phyloP scores from a whole-genome alignment of 148 eudicot species.

The Rhododendron henanense region DNA sequence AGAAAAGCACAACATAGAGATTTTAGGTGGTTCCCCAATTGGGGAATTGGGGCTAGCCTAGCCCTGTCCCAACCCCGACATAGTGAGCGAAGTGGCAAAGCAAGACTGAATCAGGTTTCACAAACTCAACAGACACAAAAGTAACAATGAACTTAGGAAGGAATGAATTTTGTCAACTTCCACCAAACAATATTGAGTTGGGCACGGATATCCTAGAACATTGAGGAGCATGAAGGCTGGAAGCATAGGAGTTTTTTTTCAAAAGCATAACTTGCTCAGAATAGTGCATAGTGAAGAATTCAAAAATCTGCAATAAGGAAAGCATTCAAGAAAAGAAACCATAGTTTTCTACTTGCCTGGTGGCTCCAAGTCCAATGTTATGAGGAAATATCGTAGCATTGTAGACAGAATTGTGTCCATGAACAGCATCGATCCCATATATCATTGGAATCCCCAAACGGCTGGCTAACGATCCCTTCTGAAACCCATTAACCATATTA shows the following conservation, averaged over 20 bases:
- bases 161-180: neutral
- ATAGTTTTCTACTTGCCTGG: conserved; percentile 38
- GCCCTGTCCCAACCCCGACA: neutral
- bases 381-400: neutral
- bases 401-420: neutral
- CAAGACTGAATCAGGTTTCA: neutral
- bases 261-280: neutral
- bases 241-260: neutral
- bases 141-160: neutral
- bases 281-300: neutral
- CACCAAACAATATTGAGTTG: neutral
- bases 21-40: neutral
- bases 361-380: conserved; percentile 62
- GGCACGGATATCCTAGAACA: neutral
- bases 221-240: neutral
- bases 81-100: neutral
- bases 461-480: conserved; percentile 60
- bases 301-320: neutral
- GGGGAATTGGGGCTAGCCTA: neutral
- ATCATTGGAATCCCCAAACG: conserved; percentile 82
- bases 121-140: neutral
- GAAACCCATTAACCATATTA: conserved; percentile 59
- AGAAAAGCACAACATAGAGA: neutral
- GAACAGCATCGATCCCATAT: conserved; percentile 37
- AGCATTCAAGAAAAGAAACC: neutral